Conservation (phyloP, 305 asterid genomes). For the Fraxinus platypoda region DNA sequence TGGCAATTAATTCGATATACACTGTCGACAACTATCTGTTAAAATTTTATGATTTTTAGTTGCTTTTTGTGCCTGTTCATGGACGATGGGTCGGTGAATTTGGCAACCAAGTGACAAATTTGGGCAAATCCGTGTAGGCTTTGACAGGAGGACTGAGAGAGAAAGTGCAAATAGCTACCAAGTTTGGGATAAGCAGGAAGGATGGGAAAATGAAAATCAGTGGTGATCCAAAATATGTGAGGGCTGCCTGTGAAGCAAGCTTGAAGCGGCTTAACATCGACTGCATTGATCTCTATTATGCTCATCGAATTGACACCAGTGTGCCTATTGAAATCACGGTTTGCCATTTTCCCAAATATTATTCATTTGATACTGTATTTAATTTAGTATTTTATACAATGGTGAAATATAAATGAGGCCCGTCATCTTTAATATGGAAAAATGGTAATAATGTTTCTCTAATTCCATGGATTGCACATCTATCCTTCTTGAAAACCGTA, state of each 20-base stretch:
- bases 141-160: conserved; percentile 33
- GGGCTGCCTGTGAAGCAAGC: conserved; percentile 52
- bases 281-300: conserved; percentile 47
- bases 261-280: conserved; percentile 43
- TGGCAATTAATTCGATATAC: background rate
- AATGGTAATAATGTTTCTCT: background rate
- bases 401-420: background rate
- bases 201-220: conserved; percentile 17
- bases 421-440: background rate
- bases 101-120: background rate
- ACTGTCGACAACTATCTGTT: background rate
- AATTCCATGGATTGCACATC: background rate
- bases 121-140: conserved; percentile 26
- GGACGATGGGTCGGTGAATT: background rate
- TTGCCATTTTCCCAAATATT: background rate
- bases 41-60: background rate
- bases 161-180: conserved; percentile 37
- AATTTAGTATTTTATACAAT: background rate
- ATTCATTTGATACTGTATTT: background rate
- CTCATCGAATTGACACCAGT: conserved; percentile 42
- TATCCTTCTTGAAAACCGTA: background rate
- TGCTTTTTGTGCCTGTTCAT: background rate
- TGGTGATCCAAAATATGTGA: conserved; percentile 45
- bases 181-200: conserved; percentile 24
- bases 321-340: conserved; percentile 56